Base-by-base conservation (phyloP, 257 asterid species). In the Cordia subcordata region DNA sequence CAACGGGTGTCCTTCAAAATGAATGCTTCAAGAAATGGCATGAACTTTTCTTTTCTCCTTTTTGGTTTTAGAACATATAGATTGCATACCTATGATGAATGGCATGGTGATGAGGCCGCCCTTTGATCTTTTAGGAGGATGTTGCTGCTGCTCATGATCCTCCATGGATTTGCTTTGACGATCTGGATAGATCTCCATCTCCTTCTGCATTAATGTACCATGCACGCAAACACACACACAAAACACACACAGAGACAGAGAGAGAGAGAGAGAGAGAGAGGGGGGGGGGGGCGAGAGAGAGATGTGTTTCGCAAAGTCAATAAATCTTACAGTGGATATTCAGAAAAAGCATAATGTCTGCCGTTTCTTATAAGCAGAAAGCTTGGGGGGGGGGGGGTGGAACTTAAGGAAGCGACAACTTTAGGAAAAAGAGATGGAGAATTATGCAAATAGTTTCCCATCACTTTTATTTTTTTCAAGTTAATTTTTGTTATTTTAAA, bases 101-200 rank as follows among this genome's bases (percentile, higher is more conserved):
- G 94, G 94, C 81, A 85, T 77, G 39, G 94, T 85, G 16, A 73
- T 19, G 17, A 85, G 53, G 16, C 94, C 89, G 19, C 94, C 94
- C 68, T 74, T 81, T 53, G 63, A 23, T 67, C 45, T 79, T 50
- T 19, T 56, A 37, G 49, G 5, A 5, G 54, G 20, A n/a, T n/a
- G 23, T 49, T 49, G 23, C 10, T 21, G 8, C 59, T 23, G 17
- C 45, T n/a, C n/a, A n/a, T n/a, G n/a, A n/a, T n/a, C n/a, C n/a
- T 23, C 23, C 19, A 44, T 23, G 56, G 32, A 17, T 16, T 27
- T 52, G 50, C 72, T 51, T n/a, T 49, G 39, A n/a, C n/a, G n/a
- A 17, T 20, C 52, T 49, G 61, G 17, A 38, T n/a, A n/a, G n/a
- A n/a, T n/a, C n/a, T 64, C 57, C 40, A 33, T 11, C 20, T n/a